Percentiles rank a stretch among this genome's conserved stretches.
Evolutionary conservation across 75 land plant species (phyloP).

Genomic region (Ceratopteris richardii): DNA sequence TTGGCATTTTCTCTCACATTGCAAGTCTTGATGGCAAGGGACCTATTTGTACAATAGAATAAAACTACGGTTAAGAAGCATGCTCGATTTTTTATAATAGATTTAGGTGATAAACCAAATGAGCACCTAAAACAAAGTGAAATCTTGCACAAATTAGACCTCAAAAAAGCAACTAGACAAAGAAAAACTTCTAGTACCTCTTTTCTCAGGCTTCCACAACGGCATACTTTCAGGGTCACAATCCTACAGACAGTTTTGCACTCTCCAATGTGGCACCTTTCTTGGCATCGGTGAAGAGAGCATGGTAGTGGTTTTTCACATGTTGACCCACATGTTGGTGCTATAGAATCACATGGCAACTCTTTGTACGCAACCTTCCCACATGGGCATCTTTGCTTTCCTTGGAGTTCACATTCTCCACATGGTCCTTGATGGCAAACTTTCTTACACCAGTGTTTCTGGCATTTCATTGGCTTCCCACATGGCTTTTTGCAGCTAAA

Average conservation of each 20-base stretch:
- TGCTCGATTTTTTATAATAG: too few species aligned
- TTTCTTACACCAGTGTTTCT: slow-evolving; percentile 62
- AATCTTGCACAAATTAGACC: too few species aligned
- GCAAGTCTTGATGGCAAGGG: slow-evolving; percentile 86
- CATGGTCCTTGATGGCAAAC: slow-evolving; percentile 84
- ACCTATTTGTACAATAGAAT: slow-evolving; percentile 44
- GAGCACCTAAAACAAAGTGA: too few species aligned
- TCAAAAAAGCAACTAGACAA: too few species aligned
- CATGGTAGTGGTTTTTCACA: slow-evolving; percentile 80
- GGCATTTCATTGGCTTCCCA: slow-evolving; percentile 41
- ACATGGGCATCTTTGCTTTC: slow-evolving; percentile 87
- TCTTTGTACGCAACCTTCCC: slow-evolving; percentile 73
- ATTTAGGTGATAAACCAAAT: too few species aligned
- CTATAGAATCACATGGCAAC: slow-evolving; percentile 58
- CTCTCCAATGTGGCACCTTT: slow-evolving; percentile 79
- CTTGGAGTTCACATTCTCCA: slow-evolving; percentile 75
- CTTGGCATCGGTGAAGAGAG: slow-evolving; percentile 66
- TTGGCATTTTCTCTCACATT: slow-evolving; percentile 88
- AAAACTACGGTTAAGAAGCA: too few species aligned
- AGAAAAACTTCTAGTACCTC: slow-evolving; percentile 40
- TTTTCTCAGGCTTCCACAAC: slow-evolving; percentile 84
- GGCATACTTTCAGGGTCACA: slow-evolving; percentile 56
- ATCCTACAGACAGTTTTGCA: slow-evolving; percentile 74
- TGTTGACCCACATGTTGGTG: slow-evolving; percentile 83
- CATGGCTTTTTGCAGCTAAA: slow-evolving; percentile 69